Evolutionary conservation across 2,329 filamentous ascomycete species (phyloP).

Genomic region (Hysterium pulicare): DNA sequence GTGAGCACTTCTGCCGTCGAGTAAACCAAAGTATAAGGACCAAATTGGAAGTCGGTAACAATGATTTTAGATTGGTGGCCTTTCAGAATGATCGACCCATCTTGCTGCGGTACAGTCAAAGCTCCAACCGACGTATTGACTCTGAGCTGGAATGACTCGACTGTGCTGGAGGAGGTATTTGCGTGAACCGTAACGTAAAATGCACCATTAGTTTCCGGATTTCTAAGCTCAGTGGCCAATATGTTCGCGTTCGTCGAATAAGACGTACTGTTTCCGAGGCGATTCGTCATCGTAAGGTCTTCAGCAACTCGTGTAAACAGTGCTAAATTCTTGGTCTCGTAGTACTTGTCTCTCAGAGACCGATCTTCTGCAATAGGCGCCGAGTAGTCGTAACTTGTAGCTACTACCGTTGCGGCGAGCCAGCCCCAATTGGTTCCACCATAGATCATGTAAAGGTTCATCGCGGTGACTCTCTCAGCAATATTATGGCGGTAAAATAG

Average conservation of each 20-base stretch:
- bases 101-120: constrained; percentile 53
- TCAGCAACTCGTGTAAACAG: constrained; percentile 58
- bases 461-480: constrained; percentile 56
- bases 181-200: constrained; percentile 60
- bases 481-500: constrained; percentile 63
- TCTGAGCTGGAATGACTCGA: constrained; percentile 53
- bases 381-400: constrained; percentile 62
- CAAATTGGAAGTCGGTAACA: constrained; percentile 58
- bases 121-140: constrained; percentile 56
- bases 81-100: constrained; percentile 50
- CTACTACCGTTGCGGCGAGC: constrained; percentile 56
- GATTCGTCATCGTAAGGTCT: constrained; percentile 55
- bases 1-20: constrained; percentile 53
- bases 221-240: constrained; percentile 55
- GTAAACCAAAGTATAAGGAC: constrained; percentile 52
- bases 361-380: constrained; percentile 60
- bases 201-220: constrained; percentile 53
- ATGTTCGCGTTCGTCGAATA: constrained; percentile 54
- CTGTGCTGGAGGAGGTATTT: constrained; percentile 50
- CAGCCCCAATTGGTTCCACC: constrained; percentile 64
- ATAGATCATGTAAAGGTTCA: constrained; percentile 63
- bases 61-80: constrained; percentile 62
- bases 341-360: constrained; percentile 57
- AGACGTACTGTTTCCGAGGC: constrained; percentile 46
- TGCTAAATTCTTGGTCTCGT: constrained; percentile 60